Base-by-base conservation (phyloP, 768 basidiomycete genomes). In the Tylopilus vinaceipallidus region DNA sequence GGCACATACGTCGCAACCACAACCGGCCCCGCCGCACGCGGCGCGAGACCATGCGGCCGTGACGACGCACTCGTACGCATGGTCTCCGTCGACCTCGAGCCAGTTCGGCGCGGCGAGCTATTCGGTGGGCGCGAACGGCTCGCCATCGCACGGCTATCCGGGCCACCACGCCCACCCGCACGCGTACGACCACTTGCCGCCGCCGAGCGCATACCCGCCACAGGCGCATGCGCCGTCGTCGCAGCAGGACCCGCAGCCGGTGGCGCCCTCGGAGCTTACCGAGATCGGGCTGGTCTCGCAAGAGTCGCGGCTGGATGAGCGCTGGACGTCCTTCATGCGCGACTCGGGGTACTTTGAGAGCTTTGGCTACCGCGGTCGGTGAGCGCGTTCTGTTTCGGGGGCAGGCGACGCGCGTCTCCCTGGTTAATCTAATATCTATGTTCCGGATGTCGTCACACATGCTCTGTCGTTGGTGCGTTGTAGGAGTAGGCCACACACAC, bases 251-350 rank as follows among this genome's bases (percentile, higher is more conserved):
- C 41, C 41, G 13, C 51, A 43, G 19, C 24, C 51, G 6, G 50
- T 56, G 7, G 60, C 69, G 16, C 63, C 69, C 23, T 58, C 73
- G 16, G 81, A 82, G 45, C 67, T 86, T 16, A 77, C 80, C 0
- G 75, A 81, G 47, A 72, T 87, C 4, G 86, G 86, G 7, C 67
- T 87, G 22, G 81, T 81, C 5, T 70, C 82, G 10, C 70, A 79
- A 20, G 76, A 77, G 50, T 79, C 79, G 37, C 68, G 78, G 32
- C 58, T 83, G 33, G 79, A 80, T 43, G 78, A 80, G 58, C 69
- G 79, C 20, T 84, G 82, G 82, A 75, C 75, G 47, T 76, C 75
- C 24, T 83, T 84, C 57, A 80, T 84, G 79, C 76, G 77, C 20
- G 77, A 82, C 47, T 78, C 76, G 8, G 78, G 80, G 3, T 69